phyloP scores from a whole-genome alignment of 1,139 yeast genomes.

The Scheffersomyces parashehatae region DNA sequence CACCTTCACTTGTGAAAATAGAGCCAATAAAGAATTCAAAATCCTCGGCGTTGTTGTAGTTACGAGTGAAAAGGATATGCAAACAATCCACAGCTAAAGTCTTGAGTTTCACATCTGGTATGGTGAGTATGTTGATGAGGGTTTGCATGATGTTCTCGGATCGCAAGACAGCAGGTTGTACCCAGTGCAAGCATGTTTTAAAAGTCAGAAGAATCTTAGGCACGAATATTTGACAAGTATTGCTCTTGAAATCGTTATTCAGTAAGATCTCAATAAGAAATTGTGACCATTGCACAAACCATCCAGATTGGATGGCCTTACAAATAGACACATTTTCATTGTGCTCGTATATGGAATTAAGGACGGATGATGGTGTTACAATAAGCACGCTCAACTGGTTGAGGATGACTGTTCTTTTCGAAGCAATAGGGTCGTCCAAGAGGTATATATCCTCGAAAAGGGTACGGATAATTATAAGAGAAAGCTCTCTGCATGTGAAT shows the following conservation, averaged over 20 bases:
- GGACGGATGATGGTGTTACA: constrained; percentile 68
- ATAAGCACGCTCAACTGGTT: constrained; percentile 83
- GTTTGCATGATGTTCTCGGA: constrained; percentile 66
- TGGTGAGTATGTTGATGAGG: constrained; percentile 58
- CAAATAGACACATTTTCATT: constrained; percentile 62
- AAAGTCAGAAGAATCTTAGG: constrained; percentile 76
- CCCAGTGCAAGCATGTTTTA: constrained; percentile 91
- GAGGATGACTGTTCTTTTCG: constrained; percentile 74
- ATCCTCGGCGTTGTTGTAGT: constrained; percentile 69
- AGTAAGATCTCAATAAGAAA: constrained; percentile 57
- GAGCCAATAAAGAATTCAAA: constrained; percentile 78
- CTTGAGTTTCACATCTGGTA: constrained; percentile 66
- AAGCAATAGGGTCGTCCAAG: constrained; percentile 87
- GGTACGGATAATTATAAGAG: constrained; percentile 77
- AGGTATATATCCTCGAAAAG: constrained; percentile 93
- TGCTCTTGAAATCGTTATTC: constrained; percentile 32
- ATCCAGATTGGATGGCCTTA: constrained; percentile 73
- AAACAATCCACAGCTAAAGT: constrained; percentile 88
- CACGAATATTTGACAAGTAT: constrained; percentile 49
- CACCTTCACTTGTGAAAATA: constrained; percentile 72
- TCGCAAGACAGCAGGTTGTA: constrained; percentile 72
- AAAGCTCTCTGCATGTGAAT: constrained; percentile 67
- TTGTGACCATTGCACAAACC: constrained; percentile 80
- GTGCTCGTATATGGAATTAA: constrained; percentile 69
- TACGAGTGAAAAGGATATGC: constrained; percentile 83